These are phyloP conservation scores for Hyphodiscus sp. DNA, from an alignment of 2,329 filamentous ascomycete genomes.

Conservation along the genomic window DNA sequence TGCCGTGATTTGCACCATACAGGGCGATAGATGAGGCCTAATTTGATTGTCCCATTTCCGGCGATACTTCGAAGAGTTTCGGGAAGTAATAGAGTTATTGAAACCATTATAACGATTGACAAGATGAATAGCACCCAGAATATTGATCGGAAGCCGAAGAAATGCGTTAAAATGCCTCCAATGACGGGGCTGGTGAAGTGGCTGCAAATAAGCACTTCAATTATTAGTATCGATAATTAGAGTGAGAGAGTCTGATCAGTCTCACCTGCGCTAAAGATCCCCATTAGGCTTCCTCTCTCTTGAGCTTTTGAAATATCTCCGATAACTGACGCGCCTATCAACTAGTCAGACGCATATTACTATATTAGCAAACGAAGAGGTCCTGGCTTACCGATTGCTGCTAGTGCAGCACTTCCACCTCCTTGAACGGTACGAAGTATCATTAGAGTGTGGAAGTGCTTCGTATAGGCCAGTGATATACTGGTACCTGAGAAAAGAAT, in stretches of 20 bases:
- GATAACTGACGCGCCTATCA: too few relatives aligned
- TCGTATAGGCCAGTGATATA: slow-evolving; percentile 37
- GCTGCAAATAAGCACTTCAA: slow-evolving; percentile 25
- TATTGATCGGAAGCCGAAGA: slow-evolving; percentile 33
- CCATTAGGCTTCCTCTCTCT: too few relatives aligned
- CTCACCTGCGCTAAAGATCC: slow-evolving; percentile 10
- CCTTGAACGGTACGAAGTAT: slow-evolving; percentile 41
- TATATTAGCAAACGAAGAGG: background rate
- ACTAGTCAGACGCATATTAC: slow-evolving; percentile 33
- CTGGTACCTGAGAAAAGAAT: slow-evolving; percentile 41
- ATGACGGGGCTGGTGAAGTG: slow-evolving; percentile 30
- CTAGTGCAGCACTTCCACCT: slow-evolving; percentile 40
- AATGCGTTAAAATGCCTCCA: slow-evolving; percentile 32
- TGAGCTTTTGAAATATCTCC: too few relatives aligned
- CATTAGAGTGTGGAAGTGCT: slow-evolving; percentile 37
- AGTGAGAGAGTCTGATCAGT: background rate
- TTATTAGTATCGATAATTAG: background rate
- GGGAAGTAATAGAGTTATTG: slow-evolving; percentile 35
- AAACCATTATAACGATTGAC: slow-evolving; percentile 30
- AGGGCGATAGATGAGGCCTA: slow-evolving; percentile 36
- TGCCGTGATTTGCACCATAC: slow-evolving; percentile 26
- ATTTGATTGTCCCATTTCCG: slow-evolving; percentile 34
- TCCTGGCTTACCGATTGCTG: slow-evolving; percentile 37
- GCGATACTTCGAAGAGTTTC: slow-evolving; percentile 35
- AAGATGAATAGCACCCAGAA: slow-evolving; percentile 37